These are phyloP conservation scores for Euphrasia arctica DNA, from an alignment of 305 asterid genomes.

Conservation along the genomic window DNA sequence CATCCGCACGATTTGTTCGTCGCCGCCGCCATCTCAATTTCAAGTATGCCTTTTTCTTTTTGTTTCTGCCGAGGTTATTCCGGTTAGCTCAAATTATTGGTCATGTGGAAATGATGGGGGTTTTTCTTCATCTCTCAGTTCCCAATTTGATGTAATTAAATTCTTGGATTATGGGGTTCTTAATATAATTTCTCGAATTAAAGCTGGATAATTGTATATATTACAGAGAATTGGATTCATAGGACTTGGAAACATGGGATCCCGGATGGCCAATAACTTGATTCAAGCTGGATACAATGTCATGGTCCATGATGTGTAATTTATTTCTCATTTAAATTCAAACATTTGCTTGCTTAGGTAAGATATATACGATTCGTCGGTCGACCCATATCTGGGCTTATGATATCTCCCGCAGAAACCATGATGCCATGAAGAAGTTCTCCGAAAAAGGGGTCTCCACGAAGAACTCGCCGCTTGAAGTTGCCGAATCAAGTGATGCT, in stretches of 20 bases:
- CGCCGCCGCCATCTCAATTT: slow-evolving; percentile 39
- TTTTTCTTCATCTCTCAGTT: background rate
- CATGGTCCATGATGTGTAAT: slow-evolving; percentile 82
- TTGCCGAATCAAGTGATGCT: slow-evolving; percentile 84
- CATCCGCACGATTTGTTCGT: slow-evolving; percentile 44
- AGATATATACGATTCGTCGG: background rate
- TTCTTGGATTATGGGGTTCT: background rate
- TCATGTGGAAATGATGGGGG: too few species aligned
- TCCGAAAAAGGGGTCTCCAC: slow-evolving; percentile 63
- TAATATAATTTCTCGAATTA: background rate
- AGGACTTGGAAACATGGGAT: slow-evolving; percentile 99
- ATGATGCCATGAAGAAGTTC: slow-evolving; percentile 54
- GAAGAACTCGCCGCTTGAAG: slow-evolving; percentile 67
- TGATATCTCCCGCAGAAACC: slow-evolving; percentile 43
- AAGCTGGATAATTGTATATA: slow-evolving; percentile 15
- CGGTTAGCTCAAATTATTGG: slow-evolving; percentile 7
- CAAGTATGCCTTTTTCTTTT: slow-evolving; percentile 40
- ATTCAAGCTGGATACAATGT: slow-evolving; percentile 71
- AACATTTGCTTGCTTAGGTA: background rate
- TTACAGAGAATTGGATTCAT: slow-evolving; percentile 85
- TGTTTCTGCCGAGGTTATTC: background rate
- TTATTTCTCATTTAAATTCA: slow-evolving; percentile 12
- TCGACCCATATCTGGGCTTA: background rate
- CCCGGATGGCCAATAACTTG: slow-evolving; percentile 89
- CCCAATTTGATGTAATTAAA: background rate